These are phyloP conservation scores for Centaurea solstitialis DNA, from an alignment of 129 eudicot species.

Conservation along the genomic window DNA sequence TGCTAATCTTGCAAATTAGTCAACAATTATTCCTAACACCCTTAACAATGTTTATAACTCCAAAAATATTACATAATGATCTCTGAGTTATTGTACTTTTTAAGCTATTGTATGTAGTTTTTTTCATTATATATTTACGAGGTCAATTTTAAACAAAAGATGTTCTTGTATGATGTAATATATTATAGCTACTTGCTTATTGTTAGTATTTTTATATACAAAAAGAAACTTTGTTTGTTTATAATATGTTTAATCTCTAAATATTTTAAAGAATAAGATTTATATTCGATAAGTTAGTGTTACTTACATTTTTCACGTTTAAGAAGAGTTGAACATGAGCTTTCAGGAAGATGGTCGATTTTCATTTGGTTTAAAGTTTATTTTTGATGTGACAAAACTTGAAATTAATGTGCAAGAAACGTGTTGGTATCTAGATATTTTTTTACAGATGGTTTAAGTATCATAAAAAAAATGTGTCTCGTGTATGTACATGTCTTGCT, in stretches of 20 bases:
- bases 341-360: no score
- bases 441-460: neutral
- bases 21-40: conserved; percentile 35
- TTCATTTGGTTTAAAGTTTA: no score
- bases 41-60: conserved; percentile 22
- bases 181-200: neutral
- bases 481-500: neutral
- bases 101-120: neutral
- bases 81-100: neutral
- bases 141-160: neutral
- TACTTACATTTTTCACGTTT: no score
- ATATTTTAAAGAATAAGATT: no score
- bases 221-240: no score
- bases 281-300: no score
- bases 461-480: no score
- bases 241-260: no score
- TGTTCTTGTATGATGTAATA: neutral
- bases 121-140: neutral
- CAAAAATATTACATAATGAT: conserved; percentile 1
- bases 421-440: no score
- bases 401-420: neutral
- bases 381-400: neutral
- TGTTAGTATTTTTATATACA: no score
- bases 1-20: conserved; percentile 34
- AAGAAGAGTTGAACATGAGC: no score